Evolutionary conservation across 148 eudicot species (phyloP).

Genomic region (Pouteria glomerata): DNA sequence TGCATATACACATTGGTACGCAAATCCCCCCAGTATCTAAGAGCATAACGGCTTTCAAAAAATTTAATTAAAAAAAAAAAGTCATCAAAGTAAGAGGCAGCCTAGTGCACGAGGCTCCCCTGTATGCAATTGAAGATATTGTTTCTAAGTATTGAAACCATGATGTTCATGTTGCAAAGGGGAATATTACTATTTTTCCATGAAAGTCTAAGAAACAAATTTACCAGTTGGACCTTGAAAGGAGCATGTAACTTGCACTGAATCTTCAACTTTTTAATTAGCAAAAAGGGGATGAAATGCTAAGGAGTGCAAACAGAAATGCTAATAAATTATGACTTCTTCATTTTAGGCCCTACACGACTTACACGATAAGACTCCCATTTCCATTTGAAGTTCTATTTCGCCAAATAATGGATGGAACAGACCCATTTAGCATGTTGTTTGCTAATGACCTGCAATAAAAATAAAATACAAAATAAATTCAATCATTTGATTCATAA

Average conservation of each 20-base stretch:
- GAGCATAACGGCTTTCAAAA: background rate
- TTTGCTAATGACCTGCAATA: constrained; percentile 50
- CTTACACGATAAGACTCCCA: constrained; percentile 52
- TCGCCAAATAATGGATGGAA: constrained; percentile 56
- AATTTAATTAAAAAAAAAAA: background rate
- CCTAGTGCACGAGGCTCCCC: no score
- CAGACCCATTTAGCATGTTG: constrained; percentile 55
- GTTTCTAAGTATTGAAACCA: no score
- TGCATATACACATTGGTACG: constrained; percentile 19
- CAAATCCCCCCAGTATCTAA: constrained; percentile 39
- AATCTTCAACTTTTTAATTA: background rate
- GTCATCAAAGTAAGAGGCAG: no score
- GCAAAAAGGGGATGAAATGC: background rate
- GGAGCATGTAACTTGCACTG: background rate
- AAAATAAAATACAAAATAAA: background rate
- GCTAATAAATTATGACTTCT: no score
- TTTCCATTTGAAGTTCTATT: constrained; percentile 31
- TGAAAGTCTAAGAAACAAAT: background rate
- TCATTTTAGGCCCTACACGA: constrained; percentile 28
- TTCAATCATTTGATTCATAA: background rate
- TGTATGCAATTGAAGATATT: no score
- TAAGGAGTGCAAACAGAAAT: background rate
- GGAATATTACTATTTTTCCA: no score
- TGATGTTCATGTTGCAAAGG: no score
- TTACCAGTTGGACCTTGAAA: background rate